Percentiles rank a stretch among this genome's conserved stretches.
These are phyloP conservation scores for Lactifluus hygrophoroides DNA, from an alignment of 768 basidiomycete genomes.

Conservation along the genomic window DNA sequence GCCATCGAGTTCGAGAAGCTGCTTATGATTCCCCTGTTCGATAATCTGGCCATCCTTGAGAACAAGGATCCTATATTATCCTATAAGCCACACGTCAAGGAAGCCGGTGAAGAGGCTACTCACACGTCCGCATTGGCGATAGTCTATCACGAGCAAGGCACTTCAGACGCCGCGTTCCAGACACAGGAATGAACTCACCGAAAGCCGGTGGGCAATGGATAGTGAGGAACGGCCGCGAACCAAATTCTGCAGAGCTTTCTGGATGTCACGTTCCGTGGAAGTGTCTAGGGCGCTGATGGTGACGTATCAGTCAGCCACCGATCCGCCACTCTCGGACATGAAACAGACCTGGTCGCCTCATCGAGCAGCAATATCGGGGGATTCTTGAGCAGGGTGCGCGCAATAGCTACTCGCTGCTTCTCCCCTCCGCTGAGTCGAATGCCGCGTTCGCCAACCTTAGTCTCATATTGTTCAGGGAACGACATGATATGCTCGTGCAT, in stretches of 20 bases:
- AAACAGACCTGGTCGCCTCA: constrained; percentile 57
- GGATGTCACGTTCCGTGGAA: constrained; percentile 83
- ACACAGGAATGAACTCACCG: constrained; percentile 31
- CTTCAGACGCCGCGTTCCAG: constrained; percentile 11
- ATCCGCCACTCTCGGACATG: not conserved
- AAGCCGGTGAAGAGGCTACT: constrained; percentile 19
- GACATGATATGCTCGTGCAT: constrained; percentile 79
- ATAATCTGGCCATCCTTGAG: constrained; percentile 84
- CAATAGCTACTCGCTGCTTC: constrained; percentile 85
- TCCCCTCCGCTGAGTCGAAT: constrained; percentile 81
- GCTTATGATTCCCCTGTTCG: constrained; percentile 74
- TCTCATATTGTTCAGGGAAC: constrained; percentile 84
- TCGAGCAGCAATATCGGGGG: constrained; percentile 74
- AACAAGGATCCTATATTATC: constrained; percentile 69
- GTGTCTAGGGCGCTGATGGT: constrained; percentile 70
- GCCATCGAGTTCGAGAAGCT: constrained; percentile 63
- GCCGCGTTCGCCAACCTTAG: constrained; percentile 85
- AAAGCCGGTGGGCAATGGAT: constrained; percentile 74
- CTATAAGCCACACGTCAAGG: constrained; percentile 7
- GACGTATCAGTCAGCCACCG: not conserved
- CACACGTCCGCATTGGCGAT: constrained; percentile 47
- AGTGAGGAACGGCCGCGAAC: constrained; percentile 64
- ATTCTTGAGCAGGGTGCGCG: constrained; percentile 78
- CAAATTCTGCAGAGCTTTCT: constrained; percentile 76
- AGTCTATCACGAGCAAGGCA: constrained; percentile 31